Percentiles rank a stretch among this genome's conserved stretches.
Conservation (phyloP, 2,329 filamentous ascomycete genomes). For the Rutstroemia sp. region DNA sequence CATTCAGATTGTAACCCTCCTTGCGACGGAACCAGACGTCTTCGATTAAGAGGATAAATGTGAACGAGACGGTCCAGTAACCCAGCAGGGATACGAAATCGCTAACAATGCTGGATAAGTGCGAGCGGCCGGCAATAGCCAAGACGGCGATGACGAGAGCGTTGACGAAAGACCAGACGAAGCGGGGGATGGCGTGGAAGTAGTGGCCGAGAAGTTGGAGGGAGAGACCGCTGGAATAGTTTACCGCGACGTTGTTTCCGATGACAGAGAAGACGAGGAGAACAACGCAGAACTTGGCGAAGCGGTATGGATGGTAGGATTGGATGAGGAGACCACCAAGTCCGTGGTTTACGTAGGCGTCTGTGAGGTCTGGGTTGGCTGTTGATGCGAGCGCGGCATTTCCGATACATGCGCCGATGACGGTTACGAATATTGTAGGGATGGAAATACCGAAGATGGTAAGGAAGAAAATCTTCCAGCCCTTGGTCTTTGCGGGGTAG, state of each 20-base stretch:
- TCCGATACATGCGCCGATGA: slow-evolving; percentile 36
- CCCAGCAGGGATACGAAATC: slow-evolving; percentile 27
- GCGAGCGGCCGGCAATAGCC: slow-evolving; percentile 24
- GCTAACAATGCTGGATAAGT: slow-evolving; percentile 24
- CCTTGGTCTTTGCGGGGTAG: slow-evolving; percentile 26
- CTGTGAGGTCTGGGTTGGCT: slow-evolving; percentile 34
- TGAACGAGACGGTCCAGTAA: slow-evolving; percentile 28
- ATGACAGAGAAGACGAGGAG: slow-evolving; percentile 27
- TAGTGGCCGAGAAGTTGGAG: slow-evolving; percentile 28
- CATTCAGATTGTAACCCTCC: slow-evolving; percentile 24
- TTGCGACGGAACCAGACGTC: slow-evolving; percentile 22
- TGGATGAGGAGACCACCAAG: slow-evolving; percentile 40
- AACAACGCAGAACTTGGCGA: slow-evolving; percentile 40
- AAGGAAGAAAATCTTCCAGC: slow-evolving; percentile 27
- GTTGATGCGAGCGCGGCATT: slow-evolving; percentile 31
- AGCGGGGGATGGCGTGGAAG: slow-evolving; percentile 29
- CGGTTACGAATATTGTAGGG: slow-evolving; percentile 34
- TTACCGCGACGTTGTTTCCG: slow-evolving; percentile 27
- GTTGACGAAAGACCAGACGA: slow-evolving; percentile 27
- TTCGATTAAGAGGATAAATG: slow-evolving; percentile 26
- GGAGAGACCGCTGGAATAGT: slow-evolving; percentile 26
- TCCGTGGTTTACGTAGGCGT: slow-evolving; percentile 35
- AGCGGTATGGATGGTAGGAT: slow-evolving; percentile 38
- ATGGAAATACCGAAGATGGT: slow-evolving; percentile 24
- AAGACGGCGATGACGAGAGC: slow-evolving; percentile 24